Percentiles rank a stretch among this genome's conserved stretches.
phyloP scores from a whole-genome alignment of 1,284 basidiomycete genomes.

The Polyporus tsugae region DNA sequence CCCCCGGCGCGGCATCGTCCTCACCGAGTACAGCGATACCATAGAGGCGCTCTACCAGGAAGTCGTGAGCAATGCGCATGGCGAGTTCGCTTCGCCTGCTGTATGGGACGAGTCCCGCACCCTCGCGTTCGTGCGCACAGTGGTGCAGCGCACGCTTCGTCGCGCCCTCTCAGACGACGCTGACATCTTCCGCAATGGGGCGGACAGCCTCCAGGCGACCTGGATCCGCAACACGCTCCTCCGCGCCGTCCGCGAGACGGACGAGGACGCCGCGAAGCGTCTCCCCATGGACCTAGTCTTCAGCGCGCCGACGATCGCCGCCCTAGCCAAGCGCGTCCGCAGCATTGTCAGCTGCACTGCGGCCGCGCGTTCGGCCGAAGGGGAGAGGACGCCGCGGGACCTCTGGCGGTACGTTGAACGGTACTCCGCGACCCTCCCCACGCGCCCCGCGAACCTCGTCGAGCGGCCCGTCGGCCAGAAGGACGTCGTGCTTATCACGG shows the following conservation, averaged over 20 bases:
- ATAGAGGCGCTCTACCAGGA: constrained; percentile 45
- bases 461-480: constrained; percentile 16
- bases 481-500: constrained; percentile 39
- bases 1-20: constrained; percentile 42
- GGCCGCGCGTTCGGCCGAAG: neutral
- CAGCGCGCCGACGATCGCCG: constrained; percentile 42
- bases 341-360: neutral
- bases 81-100: constrained; percentile 38
- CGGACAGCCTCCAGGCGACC: constrained; percentile 49
- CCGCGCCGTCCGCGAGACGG: constrained; percentile 42
- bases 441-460: constrained; percentile 21
- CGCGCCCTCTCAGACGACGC: constrained; percentile 38
- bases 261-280: constrained; percentile 31
- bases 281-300: constrained; percentile 47
- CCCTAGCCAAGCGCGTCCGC: constrained; percentile 35
- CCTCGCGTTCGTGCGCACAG: constrained; percentile 39
- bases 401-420: constrained; percentile 27
- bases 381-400: constrained; percentile 20
- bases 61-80: constrained; percentile 39
- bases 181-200: constrained; percentile 52
- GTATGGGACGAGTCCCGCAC: constrained; percentile 40
- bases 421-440: constrained; percentile 28
- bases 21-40: constrained; percentile 45
- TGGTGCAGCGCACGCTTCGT: constrained; percentile 40
- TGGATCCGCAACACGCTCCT: constrained; percentile 50